phyloP scores from a whole-genome alignment of 2,329 filamentous ascomycete species.

The Trichoderma pleuroti region DNA sequence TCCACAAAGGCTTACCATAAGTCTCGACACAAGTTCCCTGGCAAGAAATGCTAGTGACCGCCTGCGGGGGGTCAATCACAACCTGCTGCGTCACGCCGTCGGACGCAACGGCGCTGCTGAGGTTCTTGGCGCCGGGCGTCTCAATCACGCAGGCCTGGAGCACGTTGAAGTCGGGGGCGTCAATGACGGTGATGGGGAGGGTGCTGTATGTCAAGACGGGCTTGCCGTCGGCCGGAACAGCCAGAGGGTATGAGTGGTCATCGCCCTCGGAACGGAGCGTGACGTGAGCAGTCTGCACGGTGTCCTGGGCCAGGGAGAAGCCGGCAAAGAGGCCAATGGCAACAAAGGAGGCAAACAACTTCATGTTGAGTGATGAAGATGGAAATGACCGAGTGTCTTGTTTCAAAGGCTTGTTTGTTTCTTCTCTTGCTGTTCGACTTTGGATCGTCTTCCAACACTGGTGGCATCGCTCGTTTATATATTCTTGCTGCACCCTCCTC shows the following conservation, averaged over 20 bases:
- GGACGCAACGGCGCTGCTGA: slow-evolving; percentile 26
- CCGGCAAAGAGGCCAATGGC: slow-evolving; percentile 17
- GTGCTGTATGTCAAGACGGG: slow-evolving; percentile 37
- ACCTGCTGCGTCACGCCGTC: slow-evolving; percentile 38
- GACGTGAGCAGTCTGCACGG: slow-evolving; percentile 38
- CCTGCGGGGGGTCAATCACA: slow-evolving; percentile 43
- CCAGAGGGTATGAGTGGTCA: slow-evolving; percentile 38
- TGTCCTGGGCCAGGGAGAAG: slow-evolving; percentile 7
- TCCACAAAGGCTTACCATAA: slow-evolving; percentile 30
- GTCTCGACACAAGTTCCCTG: slow-evolving; percentile 40
- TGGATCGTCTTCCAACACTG: background rate
- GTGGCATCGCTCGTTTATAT: background rate
- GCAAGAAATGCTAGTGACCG: slow-evolving; percentile 42
- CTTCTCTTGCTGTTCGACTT: background rate
- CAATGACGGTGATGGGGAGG: slow-evolving; percentile 35
- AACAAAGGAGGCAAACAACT: slow-evolving; percentile 19
- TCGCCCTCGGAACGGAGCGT: slow-evolving; percentile 35
- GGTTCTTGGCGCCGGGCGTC: slow-evolving; percentile 32
- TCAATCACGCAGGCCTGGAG: slow-evolving; percentile 41
- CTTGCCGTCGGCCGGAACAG: slow-evolving; percentile 41
- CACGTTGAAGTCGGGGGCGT: slow-evolving; percentile 44
- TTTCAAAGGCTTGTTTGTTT: background rate
- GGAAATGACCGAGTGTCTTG: background rate
- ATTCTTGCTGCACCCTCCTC: background rate
- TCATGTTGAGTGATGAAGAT: slow-evolving; percentile 23